Percentiles rank a stretch among this genome's conserved stretches.
Conservation (phyloP, 2,329 filamentous ascomycete genomes). For the Grosmannia clavigera region DNA sequence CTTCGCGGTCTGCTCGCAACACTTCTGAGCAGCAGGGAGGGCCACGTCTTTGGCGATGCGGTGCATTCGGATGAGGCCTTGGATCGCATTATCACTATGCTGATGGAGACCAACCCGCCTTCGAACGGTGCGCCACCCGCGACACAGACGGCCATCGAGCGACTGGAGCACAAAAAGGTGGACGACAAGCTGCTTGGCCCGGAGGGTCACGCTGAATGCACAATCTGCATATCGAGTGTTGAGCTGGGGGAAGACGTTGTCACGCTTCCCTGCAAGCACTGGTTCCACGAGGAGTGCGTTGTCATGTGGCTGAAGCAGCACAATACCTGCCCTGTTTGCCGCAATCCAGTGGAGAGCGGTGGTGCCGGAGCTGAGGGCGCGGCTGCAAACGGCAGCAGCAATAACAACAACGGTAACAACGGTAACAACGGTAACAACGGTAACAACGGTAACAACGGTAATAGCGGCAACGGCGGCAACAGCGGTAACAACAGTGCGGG, state of each 20-base stretch:
- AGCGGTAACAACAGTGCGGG: not conserved
- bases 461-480: not conserved
- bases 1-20: slow-evolving; percentile 40
- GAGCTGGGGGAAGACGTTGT: slow-evolving; percentile 61
- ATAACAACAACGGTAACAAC: not conserved
- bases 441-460: slow-evolving; percentile 3
- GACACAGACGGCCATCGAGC: slow-evolving; percentile 58
- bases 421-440: no score
- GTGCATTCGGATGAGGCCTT: slow-evolving; percentile 86
- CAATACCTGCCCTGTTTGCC: slow-evolving; percentile 81
- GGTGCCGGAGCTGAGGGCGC: not conserved
- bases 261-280: slow-evolving; percentile 76
- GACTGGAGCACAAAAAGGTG: slow-evolving; percentile 58
- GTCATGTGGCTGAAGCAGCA: slow-evolving; percentile 77
- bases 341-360: slow-evolving; percentile 40
- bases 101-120: slow-evolving; percentile 73
- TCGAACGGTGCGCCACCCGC: slow-evolving; percentile 76
- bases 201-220: slow-evolving; percentile 68
- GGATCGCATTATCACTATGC: slow-evolving; percentile 72
- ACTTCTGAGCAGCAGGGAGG: slow-evolving; percentile 41
- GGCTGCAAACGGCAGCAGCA: not conserved
- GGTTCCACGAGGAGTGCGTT: slow-evolving; percentile 81
- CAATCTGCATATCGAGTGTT: slow-evolving; percentile 87
- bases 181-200: slow-evolving; percentile 55
- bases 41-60: slow-evolving; percentile 55